phyloP scores from a whole-genome alignment of 148 eudicot genomes.

The Vaccinium corymbosum region DNA sequence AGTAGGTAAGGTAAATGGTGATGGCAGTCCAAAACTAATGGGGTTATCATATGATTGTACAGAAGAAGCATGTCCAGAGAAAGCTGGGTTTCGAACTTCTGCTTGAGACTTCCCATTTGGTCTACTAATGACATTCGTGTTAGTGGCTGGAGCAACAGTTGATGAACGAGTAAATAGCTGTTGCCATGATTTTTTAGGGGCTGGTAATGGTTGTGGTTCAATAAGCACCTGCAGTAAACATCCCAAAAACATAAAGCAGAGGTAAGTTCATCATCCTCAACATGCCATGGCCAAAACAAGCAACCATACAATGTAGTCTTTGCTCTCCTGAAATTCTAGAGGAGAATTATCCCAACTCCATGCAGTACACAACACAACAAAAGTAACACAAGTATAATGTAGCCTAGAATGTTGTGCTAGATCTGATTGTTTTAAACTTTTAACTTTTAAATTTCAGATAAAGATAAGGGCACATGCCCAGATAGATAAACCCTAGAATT shows the following conservation, averaged over 20 bases:
- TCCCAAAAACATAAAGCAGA: conserved; percentile 18
- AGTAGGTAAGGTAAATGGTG: conserved; percentile 66
- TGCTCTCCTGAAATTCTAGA: conserved; percentile 10
- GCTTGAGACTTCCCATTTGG: conserved; percentile 55
- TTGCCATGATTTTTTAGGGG: conserved; percentile 87
- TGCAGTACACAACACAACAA: neutral
- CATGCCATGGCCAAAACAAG: neutral
- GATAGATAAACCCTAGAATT: neutral
- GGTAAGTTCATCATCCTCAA: conserved; percentile 8
- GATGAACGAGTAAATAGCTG: conserved; percentile 74
- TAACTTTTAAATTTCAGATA: neutral
- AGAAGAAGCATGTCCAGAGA: conserved; percentile 35
- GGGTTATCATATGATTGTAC: conserved; percentile 73
- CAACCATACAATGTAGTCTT: neutral
- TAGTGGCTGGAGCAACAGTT: conserved; percentile 45
- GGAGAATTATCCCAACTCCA: neutral
- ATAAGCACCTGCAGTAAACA: conserved; percentile 52
- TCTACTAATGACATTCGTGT: conserved; percentile 71
- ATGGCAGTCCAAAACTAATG: conserved; percentile 66
- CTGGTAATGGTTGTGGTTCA: conserved; percentile 57
- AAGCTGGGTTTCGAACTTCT: conserved; percentile 54
- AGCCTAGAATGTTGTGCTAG: neutral
- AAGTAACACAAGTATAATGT: neutral
- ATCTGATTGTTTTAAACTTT: neutral
- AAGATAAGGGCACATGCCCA: neutral